Conservation (phyloP, 1,284 basidiomycete species). For the Somion occarium region DNA sequence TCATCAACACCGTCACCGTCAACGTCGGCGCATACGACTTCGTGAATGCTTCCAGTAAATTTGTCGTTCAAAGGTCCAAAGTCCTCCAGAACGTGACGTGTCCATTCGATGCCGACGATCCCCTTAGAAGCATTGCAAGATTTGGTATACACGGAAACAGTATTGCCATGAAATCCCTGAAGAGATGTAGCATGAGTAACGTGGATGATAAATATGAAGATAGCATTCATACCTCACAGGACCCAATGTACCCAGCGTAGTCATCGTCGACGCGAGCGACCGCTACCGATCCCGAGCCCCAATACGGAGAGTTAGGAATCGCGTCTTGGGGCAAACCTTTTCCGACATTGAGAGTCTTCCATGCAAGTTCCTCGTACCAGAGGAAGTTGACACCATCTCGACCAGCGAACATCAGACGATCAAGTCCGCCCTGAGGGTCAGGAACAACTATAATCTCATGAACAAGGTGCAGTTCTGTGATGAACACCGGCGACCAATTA, state of each 20-base stretch:
- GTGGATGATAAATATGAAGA: no score
- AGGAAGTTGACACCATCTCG: constrained; percentile 23
- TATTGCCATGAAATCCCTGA: constrained; percentile 29
- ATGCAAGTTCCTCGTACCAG: constrained; percentile 18
- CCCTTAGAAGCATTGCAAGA: constrained; percentile 14
- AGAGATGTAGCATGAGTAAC: no score
- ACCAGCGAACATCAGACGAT: constrained; percentile 25
- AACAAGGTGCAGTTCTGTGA: constrained; percentile 19
- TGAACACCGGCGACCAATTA: constrained; percentile 14
- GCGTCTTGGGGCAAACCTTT: constrained; percentile 15
- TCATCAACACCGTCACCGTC: constrained; percentile 16
- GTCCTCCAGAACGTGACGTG: constrained; percentile 21
- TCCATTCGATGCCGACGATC: constrained; percentile 20
- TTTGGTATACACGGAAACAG: constrained; percentile 26
- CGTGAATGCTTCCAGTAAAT: constrained; percentile 25
- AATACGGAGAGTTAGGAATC: constrained; percentile 15
- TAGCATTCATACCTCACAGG: constrained; percentile 22
- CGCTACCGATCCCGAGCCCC: constrained; percentile 25
- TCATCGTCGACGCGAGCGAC: constrained; percentile 22
- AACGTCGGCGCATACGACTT: constrained; percentile 18
- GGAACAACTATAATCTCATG: constrained; percentile 24
- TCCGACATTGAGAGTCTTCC: constrained; percentile 19
- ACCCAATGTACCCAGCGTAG: constrained; percentile 25
- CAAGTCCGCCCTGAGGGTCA: constrained; percentile 17
- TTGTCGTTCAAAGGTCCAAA: constrained; percentile 22